Evolutionary conservation across 2,329 filamentous ascomycete genomes (phyloP), one percentile per base, ranked within the genome.

Genomic region (Colletotrichum lupini): DNA sequence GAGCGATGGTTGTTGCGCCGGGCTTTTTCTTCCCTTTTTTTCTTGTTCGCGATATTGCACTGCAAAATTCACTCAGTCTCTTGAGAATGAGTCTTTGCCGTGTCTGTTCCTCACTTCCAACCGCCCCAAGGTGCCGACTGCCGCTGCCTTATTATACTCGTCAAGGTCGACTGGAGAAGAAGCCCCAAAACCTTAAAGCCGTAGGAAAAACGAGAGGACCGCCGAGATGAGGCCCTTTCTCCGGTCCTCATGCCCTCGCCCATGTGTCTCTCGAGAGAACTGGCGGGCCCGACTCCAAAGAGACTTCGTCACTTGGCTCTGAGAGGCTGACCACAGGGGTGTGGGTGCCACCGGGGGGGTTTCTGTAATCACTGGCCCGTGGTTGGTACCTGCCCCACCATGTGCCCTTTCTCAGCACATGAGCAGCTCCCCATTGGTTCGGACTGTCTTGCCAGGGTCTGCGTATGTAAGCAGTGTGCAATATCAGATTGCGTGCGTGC

Each of bases 261-360:
- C n/a, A 49, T 61, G 58, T 61, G 26, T 42, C 64, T 32, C 66
- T 62, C 24, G 9, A 55, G 7, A 30, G 35, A n/a, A 22, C 22
- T 46, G 56, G 28, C n/a, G 30, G 35, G 57, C 57, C 28, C 30
- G 9, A 22, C 62, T 67, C 66, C 46, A 35, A 46, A 53, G 32
- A 35, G 28, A 55, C 57, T 26, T 70, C 56, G 37, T 42, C 37
- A 42, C 37, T 53, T 42, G 24, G 56, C 32, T 52, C 62, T 61
- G 68, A 60, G 68, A 67, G 65, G 69, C 69, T 72, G 65, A 62
- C 37, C 60, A 53, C 63, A 26, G 67, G 68, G 62, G 55, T 32
- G 58, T 63, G 42, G 12, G 37, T 49, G 57, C 12, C 68, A 24
- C 49, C 35, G 16, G 64, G 26, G 32, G 69, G 66, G 37, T 19